Conservation (phyloP, 495 filamentous ascomycete genomes). For the Terfezia boudieri region DNA sequence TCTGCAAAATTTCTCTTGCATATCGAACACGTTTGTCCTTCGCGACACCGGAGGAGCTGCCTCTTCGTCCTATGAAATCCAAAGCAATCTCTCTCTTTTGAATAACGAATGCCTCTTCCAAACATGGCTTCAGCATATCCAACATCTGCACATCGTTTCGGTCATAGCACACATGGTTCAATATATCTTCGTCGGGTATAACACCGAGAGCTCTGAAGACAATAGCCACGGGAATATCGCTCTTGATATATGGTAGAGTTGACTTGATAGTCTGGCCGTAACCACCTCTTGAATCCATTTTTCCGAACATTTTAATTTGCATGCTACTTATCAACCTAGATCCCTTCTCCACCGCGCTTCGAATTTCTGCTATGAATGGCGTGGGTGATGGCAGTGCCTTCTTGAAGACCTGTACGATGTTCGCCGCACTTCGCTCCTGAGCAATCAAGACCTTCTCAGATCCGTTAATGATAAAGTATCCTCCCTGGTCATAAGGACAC, state of each 20-base stretch:
- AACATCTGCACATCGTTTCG: constrained; percentile 88
- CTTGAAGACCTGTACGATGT: constrained; percentile 97
- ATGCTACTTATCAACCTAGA: constrained; percentile 79
- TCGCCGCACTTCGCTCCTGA: constrained; percentile 89
- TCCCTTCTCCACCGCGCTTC: constrained; percentile 89
- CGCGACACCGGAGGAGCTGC: constrained; percentile 47
- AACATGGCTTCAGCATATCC: constrained; percentile 87
- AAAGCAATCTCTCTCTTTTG: constrained; percentile 90
- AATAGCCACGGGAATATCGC: constrained; percentile 77
- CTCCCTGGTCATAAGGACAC: constrained; percentile 92
- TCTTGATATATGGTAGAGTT: constrained; percentile 77
- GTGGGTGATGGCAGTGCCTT: constrained; percentile 73
- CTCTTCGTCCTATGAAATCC: constrained; percentile 87
- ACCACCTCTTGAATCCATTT: constrained; percentile 56
- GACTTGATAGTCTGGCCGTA: constrained; percentile 75
- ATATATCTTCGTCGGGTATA: constrained; percentile 92
- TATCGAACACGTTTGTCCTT: constrained; percentile 74
- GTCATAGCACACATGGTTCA: constrained; percentile 94
- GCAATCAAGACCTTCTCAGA: constrained; percentile 97
- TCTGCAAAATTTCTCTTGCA: constrained; percentile 82
- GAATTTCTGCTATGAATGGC: constrained; percentile 83
- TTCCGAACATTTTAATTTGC: constrained; percentile 66
- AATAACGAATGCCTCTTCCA: constrained; percentile 88
- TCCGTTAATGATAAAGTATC: constrained; percentile 99
- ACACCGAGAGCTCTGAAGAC: constrained; percentile 91